Conservation (phyloP, 2,329 filamentous ascomycete species). For the Beauveria bassiana region DNA sequence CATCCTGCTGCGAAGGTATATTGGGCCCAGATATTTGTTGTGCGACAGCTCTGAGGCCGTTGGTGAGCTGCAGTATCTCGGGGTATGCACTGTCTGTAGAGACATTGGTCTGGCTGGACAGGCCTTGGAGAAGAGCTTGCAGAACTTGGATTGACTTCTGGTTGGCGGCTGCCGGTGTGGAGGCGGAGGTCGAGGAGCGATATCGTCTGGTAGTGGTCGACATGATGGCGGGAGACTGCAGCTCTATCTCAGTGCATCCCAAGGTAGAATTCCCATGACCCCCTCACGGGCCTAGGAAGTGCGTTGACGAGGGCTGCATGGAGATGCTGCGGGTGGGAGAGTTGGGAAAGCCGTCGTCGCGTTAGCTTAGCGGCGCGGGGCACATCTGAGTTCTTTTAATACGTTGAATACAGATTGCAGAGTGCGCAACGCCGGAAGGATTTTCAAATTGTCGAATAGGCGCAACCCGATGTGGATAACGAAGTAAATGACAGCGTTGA, state of each 20-base stretch:
- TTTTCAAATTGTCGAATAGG: too few species aligned
- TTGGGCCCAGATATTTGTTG: constrained; percentile 49
- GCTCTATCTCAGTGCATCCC: constrained; percentile 2
- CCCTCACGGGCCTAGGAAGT: constrained; percentile 7
- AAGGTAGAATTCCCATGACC: neutral
- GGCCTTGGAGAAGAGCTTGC: constrained; percentile 43
- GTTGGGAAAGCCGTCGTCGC: neutral
- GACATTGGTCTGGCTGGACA: constrained; percentile 28
- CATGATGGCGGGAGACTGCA: constrained; percentile 28
- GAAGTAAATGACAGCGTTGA: neutral
- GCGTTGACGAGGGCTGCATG: constrained; percentile 3
- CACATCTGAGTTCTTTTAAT: constrained; percentile 4
- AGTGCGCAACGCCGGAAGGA: neutral
- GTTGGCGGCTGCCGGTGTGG: constrained; percentile 39
- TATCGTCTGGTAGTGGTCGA: constrained; percentile 47
- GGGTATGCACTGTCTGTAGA: constrained; percentile 37
- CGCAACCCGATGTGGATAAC: neutral
- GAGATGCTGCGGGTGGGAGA: neutral
- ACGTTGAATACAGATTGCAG: neutral
- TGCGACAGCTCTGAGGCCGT: constrained; percentile 56
- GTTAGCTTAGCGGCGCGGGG: constrained; percentile 7
- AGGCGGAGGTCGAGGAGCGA: constrained; percentile 57
- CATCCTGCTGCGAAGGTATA: constrained; percentile 56
- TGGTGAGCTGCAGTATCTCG: constrained; percentile 39
- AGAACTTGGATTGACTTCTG: constrained; percentile 56